Evolutionary conservation across 2,329 filamentous ascomycete genomes (phyloP).

Genomic region (Xylariaceae sp.): DNA sequence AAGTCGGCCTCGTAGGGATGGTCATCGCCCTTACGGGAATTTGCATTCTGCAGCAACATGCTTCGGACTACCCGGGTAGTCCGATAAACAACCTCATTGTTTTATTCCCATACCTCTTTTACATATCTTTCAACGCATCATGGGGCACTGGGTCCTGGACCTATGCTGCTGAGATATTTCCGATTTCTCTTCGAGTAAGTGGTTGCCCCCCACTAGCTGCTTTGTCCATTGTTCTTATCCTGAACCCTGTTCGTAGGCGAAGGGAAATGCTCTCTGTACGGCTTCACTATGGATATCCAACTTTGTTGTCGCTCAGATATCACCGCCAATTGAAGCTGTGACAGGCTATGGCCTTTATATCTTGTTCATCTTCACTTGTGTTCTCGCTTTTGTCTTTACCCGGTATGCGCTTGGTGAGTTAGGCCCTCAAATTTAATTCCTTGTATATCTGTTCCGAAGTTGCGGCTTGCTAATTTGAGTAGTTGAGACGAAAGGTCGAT

Average conservation of each 20-base stretch:
- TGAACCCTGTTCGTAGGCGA: constrained; percentile 27
- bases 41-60: constrained; percentile 27
- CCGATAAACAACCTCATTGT: constrained; percentile 27
- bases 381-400: constrained; percentile 27
- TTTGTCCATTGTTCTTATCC: too few relatives aligned
- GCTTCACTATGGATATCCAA: constrained; percentile 31
- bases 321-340: constrained; percentile 25
- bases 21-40: constrained; percentile 26
- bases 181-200: constrained; percentile 27
- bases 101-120: constrained; percentile 29
- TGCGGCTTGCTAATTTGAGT: not conserved
- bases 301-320: constrained; percentile 23
- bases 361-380: constrained; percentile 24
- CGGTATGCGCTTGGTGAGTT: constrained; percentile 23
- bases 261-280: constrained; percentile 29
- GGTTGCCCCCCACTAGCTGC: not conserved
- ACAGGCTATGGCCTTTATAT: constrained; percentile 28
- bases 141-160: constrained; percentile 30
- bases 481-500: constrained; percentile 16
- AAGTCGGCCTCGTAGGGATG: constrained; percentile 29
- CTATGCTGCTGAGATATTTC: constrained; percentile 32
- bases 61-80: constrained; percentile 23
- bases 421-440: not conserved
- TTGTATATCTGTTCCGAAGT: not conserved
- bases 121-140: constrained; percentile 31